Evolutionary conservation across 768 basidiomycete species (phyloP).

Genomic region (Cystofilobasidium macerans): DNA sequence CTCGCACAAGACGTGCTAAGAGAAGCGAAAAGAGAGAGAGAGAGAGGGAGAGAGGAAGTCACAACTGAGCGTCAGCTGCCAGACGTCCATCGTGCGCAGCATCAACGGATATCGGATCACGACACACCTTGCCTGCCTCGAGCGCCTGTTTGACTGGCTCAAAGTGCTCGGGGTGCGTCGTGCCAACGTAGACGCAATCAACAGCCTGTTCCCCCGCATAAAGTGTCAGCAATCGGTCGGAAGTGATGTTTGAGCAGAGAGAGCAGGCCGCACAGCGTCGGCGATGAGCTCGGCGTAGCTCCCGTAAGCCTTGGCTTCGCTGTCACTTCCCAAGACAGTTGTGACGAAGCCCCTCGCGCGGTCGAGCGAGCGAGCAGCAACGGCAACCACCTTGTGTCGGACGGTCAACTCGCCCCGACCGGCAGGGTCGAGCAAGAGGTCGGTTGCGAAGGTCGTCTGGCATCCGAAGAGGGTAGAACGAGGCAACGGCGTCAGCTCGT

Average conservation of each 20-base stretch:
- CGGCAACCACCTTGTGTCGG: conserved; percentile 22
- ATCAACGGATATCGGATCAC: too few relatives aligned
- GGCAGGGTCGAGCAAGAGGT: conserved; percentile 26
- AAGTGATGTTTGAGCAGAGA: background rate
- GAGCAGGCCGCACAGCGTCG: background rate
- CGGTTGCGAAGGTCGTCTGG: conserved; percentile 24
- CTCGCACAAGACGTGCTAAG: conserved; percentile 6
- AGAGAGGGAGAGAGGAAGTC: background rate
- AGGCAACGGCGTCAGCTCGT: too few relatives aligned
- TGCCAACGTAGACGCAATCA: conserved; percentile 5
- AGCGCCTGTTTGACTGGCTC: conserved; percentile 3
- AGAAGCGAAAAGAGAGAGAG: background rate
- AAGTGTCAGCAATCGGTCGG: background rate
- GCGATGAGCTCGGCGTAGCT: conserved; percentile 5
- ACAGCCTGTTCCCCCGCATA: background rate
- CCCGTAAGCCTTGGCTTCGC: background rate
- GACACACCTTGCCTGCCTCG: conserved; percentile 13
- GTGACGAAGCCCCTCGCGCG: conserved; percentile 23
- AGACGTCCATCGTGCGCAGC: too few relatives aligned
- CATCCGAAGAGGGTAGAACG: too few relatives aligned
- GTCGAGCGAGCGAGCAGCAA: conserved; percentile 22
- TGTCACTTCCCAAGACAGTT: background rate
- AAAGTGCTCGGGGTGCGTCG: conserved; percentile 14
- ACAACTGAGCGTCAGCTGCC: background rate
- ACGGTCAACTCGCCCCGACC: conserved; percentile 11